These are phyloP conservation scores for Aquilaria agallochum DNA, from an alignment of 441 rosid genomes.

Conservation along the genomic window DNA sequence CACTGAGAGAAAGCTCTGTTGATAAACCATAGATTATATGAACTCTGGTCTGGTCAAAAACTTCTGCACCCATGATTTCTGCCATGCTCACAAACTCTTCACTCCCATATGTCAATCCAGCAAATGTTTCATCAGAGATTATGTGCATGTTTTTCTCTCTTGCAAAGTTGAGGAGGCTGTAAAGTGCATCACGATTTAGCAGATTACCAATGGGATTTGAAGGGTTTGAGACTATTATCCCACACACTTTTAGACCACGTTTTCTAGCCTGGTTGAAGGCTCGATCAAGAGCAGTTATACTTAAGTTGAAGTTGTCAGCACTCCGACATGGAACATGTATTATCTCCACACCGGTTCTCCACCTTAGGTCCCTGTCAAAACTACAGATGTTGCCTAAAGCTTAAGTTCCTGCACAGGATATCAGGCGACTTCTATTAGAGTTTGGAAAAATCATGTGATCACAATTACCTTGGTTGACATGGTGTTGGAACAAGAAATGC, in stretches of 20 bases:
- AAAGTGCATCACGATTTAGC: constrained; percentile 48
- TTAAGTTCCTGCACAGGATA: constrained; percentile 21
- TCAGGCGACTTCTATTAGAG: constrained; percentile 6
- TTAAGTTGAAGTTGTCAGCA: constrained; percentile 58
- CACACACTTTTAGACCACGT: constrained; percentile 75
- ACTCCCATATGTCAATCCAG: constrained; percentile 49
- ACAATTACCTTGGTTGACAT: constrained; percentile 59
- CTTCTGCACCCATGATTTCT: constrained; percentile 56
- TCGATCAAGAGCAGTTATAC: constrained; percentile 72
- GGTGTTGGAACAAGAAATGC: constrained; percentile 91
- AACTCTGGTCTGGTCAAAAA: constrained; percentile 59
- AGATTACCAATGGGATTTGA: constrained; percentile 73
- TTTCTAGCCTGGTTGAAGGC: constrained; percentile 84
- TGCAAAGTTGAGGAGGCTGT: constrained; percentile 74
- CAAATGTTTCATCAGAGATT: constrained; percentile 69
- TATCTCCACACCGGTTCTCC: constrained; percentile 88
- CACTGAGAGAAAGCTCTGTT: constrained; percentile 63
- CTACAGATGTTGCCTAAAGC: constrained; percentile 36
- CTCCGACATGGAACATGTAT: constrained; percentile 85
- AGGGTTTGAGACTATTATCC: constrained; percentile 78
- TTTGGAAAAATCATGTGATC: background rate
- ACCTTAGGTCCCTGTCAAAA: constrained; percentile 75
- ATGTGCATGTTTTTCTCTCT: constrained; percentile 84
- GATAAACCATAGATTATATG: constrained; percentile 72
- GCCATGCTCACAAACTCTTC: constrained; percentile 79